Evolutionary conservation across 805 yeast genomes (phyloP), one percentile per base, ranked within the genome.

Genomic region (Pichia exigua): DNA sequence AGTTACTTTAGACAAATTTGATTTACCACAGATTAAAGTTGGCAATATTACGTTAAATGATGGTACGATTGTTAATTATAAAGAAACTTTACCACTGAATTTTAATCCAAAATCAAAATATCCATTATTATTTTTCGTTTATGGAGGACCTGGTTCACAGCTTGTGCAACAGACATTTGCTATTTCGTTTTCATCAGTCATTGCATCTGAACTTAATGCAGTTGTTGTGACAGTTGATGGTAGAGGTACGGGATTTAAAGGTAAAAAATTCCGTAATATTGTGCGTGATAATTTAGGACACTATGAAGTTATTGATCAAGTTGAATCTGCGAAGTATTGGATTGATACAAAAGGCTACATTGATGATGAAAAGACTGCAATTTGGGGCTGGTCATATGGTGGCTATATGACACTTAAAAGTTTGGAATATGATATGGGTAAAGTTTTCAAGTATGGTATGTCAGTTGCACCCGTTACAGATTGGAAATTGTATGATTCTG

Each of bases 371-470:
- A 77, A 79, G 54, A 82, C 88, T 13, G 95, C 96, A 0, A 79
- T 92, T 50, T 94, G 97, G 92, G 99, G 99, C 10, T 94, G 99
- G 99, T 87, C 96, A 22, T 94, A 92, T 65, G 99, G 99, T 46
- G 99, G 98, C 0, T 94, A 81, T 64, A 77, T 89, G 75, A 90
- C 99, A 0, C 75, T 94, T 59, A 94, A 91, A 68, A 85, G 95
- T 0, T 71, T 94, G 45, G 98, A 94, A 67, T 74, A 75, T 22
- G 98, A 94, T 67, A 75, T 73, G 2, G 88, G 89, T 18, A 70
- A 79, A 39, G 79, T 82, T 17, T 91, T 94, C 75, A 79, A 79
- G 52, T 94, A 82, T 65, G 98, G 98, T 11, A 82, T 90, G 77
- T 84, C 98, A 0, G 98, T 94, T 24, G 99, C 99, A 0, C 99